A percentile compares a stretch with the other conserved stretches of the same genome.
phyloP scores from a whole-genome alignment of 176 grass and related monocot species.

The Miscanthus lutarioriparius region DNA sequence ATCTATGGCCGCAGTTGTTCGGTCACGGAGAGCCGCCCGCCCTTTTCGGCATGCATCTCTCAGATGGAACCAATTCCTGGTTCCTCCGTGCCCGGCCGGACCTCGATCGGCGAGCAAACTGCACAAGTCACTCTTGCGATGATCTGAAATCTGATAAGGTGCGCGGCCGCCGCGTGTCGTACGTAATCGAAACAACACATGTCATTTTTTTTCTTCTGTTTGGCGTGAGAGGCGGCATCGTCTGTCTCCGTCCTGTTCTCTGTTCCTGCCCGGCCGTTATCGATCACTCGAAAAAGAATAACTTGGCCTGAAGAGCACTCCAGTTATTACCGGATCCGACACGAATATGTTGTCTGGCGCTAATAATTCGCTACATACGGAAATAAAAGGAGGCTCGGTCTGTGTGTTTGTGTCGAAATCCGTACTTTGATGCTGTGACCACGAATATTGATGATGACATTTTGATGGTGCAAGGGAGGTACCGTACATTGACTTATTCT shows the following conservation, averaged over 20 bases:
- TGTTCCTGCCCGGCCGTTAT: not conserved
- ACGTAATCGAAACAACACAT: not conserved
- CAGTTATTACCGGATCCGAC: too few relatives aligned
- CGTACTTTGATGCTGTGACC: not conserved
- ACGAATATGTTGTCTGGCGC: not conserved
- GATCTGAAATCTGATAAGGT: not conserved
- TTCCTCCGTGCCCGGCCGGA: not conserved
- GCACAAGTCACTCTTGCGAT: not conserved
- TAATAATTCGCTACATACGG: not conserved
- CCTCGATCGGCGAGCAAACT: not conserved
- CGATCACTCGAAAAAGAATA: too few relatives aligned
- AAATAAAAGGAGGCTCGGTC: not conserved
- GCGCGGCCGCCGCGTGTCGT: too few relatives aligned
- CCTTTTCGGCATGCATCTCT: not conserved
- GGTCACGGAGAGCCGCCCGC: too few relatives aligned
- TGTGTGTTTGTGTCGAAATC: not conserved
- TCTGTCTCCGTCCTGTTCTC: not conserved
- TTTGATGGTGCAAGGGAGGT: not conserved
- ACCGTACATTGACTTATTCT: too few relatives aligned
- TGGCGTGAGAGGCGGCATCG: not conserved
- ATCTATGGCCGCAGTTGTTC: too few relatives aligned
- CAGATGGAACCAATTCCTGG: slow-evolving; percentile 17
- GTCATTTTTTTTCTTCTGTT: not conserved
- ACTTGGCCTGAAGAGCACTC: too few relatives aligned
- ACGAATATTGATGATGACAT: not conserved